Base-by-base conservation (phyloP, 2,329 filamentous ascomycete genomes). In the Xylariaceae sp. region DNA sequence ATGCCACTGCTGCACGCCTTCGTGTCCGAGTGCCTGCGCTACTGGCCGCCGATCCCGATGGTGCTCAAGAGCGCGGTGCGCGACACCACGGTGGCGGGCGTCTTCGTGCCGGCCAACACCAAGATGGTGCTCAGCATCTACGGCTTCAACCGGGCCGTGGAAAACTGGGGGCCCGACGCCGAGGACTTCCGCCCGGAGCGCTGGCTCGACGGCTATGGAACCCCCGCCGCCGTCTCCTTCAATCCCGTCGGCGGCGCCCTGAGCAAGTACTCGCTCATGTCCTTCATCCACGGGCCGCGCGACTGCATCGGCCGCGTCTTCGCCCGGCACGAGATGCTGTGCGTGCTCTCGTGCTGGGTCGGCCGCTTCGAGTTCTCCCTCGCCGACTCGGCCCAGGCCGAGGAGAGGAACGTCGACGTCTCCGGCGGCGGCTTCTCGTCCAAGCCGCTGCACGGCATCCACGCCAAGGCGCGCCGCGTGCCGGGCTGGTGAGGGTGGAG, bases 321-420 rank as follows among this genome's bases (percentile, higher is more conserved):
- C 17, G 77, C 77, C 0, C 76, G 80, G 60, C 80, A 81, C 74
- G 77, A 81, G 46, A 51, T 82, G 45, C 64, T 68, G 22, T 62
- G 75, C 21, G 78, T 80, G 41, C 65, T 75, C 7, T 64, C 59
- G 4, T 35, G 35, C 15, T 36, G 33, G 35, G 17, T 43, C n/a
- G 42, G 39, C 13, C 29, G 34, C 11, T 45, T 45, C 30, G 42
- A 45, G 17, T 43, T 42, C 19, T 33, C 35, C 27, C 28, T 45
- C 15, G 33, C 32, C 18, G 38, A 43, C 13, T n/a, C 22, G 28
- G 18, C 32, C 4, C 22, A 41, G 21, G 28, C 32, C 26, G 33
- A 43, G 26, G 41, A 43, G 35, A 33, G 25, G 19, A 41, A 40
- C n/a, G 35, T 43, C 24, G 29, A 25, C 17, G 31, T 40, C 6